Conservation (phyloP, 148 eudicot genomes). For the Heliamphora exappendiculata region DNA sequence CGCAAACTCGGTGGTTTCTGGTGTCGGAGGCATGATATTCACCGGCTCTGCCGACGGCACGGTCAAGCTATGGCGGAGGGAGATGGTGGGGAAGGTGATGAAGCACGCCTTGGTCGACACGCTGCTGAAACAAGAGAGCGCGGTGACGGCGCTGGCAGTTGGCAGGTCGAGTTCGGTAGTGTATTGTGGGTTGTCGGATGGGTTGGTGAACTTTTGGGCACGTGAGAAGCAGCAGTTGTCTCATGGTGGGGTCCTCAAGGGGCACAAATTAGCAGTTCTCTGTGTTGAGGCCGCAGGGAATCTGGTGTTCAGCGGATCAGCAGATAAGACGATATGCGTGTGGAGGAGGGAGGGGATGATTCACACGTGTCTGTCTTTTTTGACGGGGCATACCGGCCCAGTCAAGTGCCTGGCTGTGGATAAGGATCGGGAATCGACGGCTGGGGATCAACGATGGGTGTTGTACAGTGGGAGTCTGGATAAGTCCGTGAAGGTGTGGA, state of each 20-base stretch:
- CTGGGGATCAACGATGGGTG: constrained; percentile 27
- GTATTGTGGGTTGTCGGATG: constrained; percentile 48
- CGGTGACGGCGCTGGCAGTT: constrained; percentile 37
- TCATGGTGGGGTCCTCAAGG: constrained; percentile 48
- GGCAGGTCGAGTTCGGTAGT: constrained; percentile 23
- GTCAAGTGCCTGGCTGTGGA: constrained; percentile 48
- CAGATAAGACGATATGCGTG: constrained; percentile 44
- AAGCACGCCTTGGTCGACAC: constrained; percentile 26
- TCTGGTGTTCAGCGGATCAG: constrained; percentile 45
- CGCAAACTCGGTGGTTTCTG: constrained; percentile 35
- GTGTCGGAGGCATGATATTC: constrained; percentile 25
- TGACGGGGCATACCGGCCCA: constrained; percentile 45
- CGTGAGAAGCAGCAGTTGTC: constrained; percentile 29
- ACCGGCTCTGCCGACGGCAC: constrained; percentile 51
- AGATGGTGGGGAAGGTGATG: constrained; percentile 23
- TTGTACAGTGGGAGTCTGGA: constrained; percentile 52
- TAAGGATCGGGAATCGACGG: constrained; percentile 16
- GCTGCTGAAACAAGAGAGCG: constrained; percentile 35
- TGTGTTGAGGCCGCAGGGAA: constrained; percentile 38
- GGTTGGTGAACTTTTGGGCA: constrained; percentile 44
- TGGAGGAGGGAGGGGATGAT: constrained; percentile 40
- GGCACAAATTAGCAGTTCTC: constrained; percentile 45
- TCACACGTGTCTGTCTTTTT: constrained; percentile 37
- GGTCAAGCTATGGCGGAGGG: constrained; percentile 44
- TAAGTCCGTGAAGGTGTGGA: constrained; percentile 50